Evolutionary conservation across 768 basidiomycete species (phyloP).

Genomic region (Exidia glandulosa): DNA sequence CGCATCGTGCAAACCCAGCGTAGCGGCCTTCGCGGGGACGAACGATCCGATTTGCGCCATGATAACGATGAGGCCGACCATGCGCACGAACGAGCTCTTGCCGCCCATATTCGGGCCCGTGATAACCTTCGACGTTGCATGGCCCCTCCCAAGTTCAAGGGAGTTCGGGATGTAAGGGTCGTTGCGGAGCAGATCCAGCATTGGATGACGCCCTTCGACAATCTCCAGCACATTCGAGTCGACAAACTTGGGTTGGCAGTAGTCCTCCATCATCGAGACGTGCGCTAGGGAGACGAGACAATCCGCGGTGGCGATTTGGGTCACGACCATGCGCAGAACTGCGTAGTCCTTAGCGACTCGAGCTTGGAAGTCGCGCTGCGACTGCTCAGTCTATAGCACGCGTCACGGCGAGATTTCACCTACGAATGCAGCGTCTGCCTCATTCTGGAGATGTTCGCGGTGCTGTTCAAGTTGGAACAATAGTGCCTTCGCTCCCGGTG

Average conservation of each 20-base stretch:
- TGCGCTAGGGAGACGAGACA: constrained; percentile 78
- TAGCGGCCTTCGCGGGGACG: constrained; percentile 71
- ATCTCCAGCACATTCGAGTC: constrained; percentile 57
- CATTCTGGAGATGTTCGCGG: constrained; percentile 59
- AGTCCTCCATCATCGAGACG: constrained; percentile 65
- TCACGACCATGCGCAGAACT: constrained; percentile 60
- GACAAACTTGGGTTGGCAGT: constrained; percentile 66
- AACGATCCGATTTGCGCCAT: constrained; percentile 90
- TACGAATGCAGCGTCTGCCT: constrained; percentile 52
- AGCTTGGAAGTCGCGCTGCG: constrained; percentile 41
- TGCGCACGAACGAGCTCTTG: constrained; percentile 76
- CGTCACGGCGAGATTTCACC: not conserved
- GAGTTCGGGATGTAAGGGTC: constrained; percentile 85
- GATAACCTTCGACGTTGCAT: constrained; percentile 52
- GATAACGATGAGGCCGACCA: constrained; percentile 56
- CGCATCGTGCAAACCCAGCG: constrained; percentile 69
- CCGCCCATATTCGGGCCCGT: constrained; percentile 86
- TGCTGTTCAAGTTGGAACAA: constrained; percentile 64
- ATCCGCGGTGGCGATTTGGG: constrained; percentile 75
- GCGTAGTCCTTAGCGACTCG: constrained; percentile 64
- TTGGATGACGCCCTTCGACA: constrained; percentile 80
- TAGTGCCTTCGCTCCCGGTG: constrained; percentile 51
- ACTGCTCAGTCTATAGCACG: not conserved
- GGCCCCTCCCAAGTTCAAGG: constrained; percentile 46
- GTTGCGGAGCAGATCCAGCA: constrained; percentile 68